These are phyloP conservation scores for Groenewaldozyma sp. DNA, from an alignment of 1,139 yeast species.

Conservation along the genomic window DNA sequence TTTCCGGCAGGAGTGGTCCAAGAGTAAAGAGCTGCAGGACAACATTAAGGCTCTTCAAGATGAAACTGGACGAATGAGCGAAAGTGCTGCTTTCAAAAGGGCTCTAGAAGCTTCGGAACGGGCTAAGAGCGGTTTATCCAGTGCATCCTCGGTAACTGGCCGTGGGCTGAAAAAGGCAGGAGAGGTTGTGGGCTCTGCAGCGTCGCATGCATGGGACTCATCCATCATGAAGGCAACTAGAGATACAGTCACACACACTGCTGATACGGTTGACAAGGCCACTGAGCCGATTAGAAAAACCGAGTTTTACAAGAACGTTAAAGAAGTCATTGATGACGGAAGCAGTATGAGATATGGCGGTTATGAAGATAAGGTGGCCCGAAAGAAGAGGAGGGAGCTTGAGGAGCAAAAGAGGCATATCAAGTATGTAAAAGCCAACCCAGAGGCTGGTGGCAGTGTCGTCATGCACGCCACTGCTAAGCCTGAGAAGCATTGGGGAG, in stretches of 20 bases:
- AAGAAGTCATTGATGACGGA: slow-evolving; percentile 88
- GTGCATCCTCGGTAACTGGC: slow-evolving; percentile 59
- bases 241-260: slow-evolving; percentile 68
- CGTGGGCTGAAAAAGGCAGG: slow-evolving; percentile 83
- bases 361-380: slow-evolving; percentile 74
- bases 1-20: slow-evolving; percentile 82
- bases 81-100: slow-evolving; percentile 83
- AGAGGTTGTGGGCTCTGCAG: slow-evolving; percentile 86
- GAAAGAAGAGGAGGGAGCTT: slow-evolving; percentile 55
- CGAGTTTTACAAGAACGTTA: slow-evolving; percentile 78
- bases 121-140: slow-evolving; percentile 44
- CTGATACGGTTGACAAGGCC: slow-evolving; percentile 66
- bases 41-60: slow-evolving; percentile 92
- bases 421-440: slow-evolving; percentile 60
- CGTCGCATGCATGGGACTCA: slow-evolving; percentile 93
- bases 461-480: slow-evolving; percentile 78
- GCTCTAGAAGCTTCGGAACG: slow-evolving; percentile 89
- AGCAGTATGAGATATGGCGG: slow-evolving; percentile 87
- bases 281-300: slow-evolving; percentile 94
- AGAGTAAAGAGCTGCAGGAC: slow-evolving; percentile 80
- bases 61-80: slow-evolving; percentile 92
- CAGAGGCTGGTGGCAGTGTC: slow-evolving; percentile 77
- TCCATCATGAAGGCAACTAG: slow-evolving; percentile 86
- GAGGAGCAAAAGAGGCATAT: slow-evolving; percentile 34
- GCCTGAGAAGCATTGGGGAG: slow-evolving; percentile 61